Conservation (phyloP, 2,329 filamentous ascomycete genomes). For the Achaetomium macrosporum region DNA sequence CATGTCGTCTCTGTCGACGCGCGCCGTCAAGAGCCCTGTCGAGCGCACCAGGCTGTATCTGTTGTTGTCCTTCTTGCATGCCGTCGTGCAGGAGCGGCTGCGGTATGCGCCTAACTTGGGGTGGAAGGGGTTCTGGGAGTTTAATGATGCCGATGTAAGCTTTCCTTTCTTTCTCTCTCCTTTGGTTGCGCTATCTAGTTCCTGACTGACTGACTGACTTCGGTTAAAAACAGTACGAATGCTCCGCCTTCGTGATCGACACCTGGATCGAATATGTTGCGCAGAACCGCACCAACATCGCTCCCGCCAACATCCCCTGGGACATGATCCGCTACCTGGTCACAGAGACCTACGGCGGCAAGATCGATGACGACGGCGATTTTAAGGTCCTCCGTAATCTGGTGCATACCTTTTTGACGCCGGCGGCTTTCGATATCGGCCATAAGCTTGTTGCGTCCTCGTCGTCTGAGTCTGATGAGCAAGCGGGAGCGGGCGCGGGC, state of each 20-base stretch:
- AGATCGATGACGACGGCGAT: constrained; percentile 88
- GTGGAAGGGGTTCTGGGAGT: constrained; percentile 99
- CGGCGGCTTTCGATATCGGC: constrained; percentile 84
- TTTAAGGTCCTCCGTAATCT: constrained; percentile 67
- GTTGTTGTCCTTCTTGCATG: constrained; percentile 88
- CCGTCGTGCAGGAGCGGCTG: constrained; percentile 88
- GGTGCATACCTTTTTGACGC: constrained; percentile 73
- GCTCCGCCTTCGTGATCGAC: constrained; percentile 91
- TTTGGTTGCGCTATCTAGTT: constrained; percentile 58
- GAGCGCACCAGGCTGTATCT: constrained; percentile 88
- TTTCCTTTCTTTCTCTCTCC: constrained; percentile 1
- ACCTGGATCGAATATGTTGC: constrained; percentile 84
- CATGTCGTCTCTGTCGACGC: constrained; percentile 70
- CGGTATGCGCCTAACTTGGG: constrained; percentile 90
- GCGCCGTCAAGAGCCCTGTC: constrained; percentile 75
- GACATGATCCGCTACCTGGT: constrained; percentile 88
- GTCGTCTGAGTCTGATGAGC: not conserved
- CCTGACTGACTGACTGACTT: constrained; percentile 48
- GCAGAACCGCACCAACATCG: constrained; percentile 83
- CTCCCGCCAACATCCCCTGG: constrained; percentile 92
- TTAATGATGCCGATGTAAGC: constrained; percentile 97
- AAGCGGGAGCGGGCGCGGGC: constrained; percentile 31
- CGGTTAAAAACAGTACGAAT: constrained; percentile 71
- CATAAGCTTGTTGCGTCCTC: constrained; percentile 74
- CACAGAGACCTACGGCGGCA: constrained; percentile 93